Evolutionary conservation across 371 early-diverging fungal species (phyloP).

Genomic region (Nematocida displodere): DNA sequence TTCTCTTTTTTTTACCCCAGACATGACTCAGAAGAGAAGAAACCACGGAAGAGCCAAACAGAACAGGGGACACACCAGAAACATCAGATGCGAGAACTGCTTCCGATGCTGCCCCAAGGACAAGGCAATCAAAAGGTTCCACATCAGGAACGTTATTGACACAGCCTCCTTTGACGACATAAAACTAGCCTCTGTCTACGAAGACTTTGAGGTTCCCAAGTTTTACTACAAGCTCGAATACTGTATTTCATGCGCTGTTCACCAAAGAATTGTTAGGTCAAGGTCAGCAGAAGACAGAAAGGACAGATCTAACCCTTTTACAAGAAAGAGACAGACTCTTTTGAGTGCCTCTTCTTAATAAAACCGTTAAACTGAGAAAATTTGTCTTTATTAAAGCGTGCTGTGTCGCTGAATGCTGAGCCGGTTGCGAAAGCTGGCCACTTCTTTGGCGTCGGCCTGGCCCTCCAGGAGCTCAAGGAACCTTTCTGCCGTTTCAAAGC

Average conservation of each 20-base stretch:
- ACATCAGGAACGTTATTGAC: conserved; percentile 92
- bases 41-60: conserved; percentile 95
- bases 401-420: neutral
- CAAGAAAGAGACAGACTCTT: conserved; percentile 32
- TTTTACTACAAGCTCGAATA: conserved; percentile 89
- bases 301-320: conserved; percentile 76
- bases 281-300: conserved; percentile 80
- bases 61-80: conserved; percentile 90
- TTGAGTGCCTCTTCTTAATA: conserved; percentile 29
- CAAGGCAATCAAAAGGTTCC: conserved; percentile 96
- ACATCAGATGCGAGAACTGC: conserved; percentile 95
- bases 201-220: conserved; percentile 87
- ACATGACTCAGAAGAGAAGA: conserved; percentile 74
- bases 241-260: conserved; percentile 96
- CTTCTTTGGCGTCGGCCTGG: conserved; percentile 5
- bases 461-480: conserved; percentile 17
- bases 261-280: conserved; percentile 87
- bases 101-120: conserved; percentile 92
- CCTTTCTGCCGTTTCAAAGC: conserved; percentile 9
- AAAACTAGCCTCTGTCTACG: conserved; percentile 83
- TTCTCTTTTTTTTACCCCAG: conserved; percentile 33
- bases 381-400: neutral
- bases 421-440: neutral
- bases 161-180: conserved; percentile 90
- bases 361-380: neutral